phyloP scores from a whole-genome alignment of 1,284 basidiomycete genomes.

The Ceratobasidium sp. region DNA sequence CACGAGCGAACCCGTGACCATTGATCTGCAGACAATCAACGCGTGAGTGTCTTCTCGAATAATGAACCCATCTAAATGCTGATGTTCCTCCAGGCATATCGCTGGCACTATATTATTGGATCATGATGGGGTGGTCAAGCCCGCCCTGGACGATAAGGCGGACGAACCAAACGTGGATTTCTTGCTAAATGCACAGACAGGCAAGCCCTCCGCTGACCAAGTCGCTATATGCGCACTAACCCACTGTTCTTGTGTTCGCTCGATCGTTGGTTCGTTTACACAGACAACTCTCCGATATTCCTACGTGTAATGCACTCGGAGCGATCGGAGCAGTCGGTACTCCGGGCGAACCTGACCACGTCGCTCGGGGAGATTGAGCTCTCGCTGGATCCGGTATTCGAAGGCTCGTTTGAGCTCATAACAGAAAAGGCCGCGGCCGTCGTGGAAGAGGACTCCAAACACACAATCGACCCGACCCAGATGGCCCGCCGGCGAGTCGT shows the following conservation, averaged over 20 bases:
- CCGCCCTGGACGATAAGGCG: not conserved
- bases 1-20: conserved; percentile 30
- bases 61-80: conserved; percentile 1
- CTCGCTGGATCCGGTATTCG: conserved; percentile 25
- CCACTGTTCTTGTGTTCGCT: not conserved
- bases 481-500: conserved; percentile 27
- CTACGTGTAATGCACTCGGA: conserved; percentile 39
- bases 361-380: conserved; percentile 34
- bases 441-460: conserved; percentile 30
- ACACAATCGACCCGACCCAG: conserved; percentile 25
- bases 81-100: conserved; percentile 27
- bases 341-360: conserved; percentile 32
- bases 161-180: conserved; percentile 29
- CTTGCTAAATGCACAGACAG: conserved; percentile 37
- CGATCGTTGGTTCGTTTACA: not conserved
- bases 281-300: conserved; percentile 44
- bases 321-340: conserved; percentile 26
- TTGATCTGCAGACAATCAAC: conserved; percentile 42
- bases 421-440: conserved; percentile 25
- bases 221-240: conserved; percentile 22
- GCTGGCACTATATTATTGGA: conserved; percentile 43
- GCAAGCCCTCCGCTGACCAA: conserved; percentile 8
- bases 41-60: conserved; percentile 12
- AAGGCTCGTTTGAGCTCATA: conserved; percentile 36
- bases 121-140: conserved; percentile 30